Evolutionary conservation across 306 rosid genomes (phyloP).

Genomic region (Lathyrus sativus): DNA sequence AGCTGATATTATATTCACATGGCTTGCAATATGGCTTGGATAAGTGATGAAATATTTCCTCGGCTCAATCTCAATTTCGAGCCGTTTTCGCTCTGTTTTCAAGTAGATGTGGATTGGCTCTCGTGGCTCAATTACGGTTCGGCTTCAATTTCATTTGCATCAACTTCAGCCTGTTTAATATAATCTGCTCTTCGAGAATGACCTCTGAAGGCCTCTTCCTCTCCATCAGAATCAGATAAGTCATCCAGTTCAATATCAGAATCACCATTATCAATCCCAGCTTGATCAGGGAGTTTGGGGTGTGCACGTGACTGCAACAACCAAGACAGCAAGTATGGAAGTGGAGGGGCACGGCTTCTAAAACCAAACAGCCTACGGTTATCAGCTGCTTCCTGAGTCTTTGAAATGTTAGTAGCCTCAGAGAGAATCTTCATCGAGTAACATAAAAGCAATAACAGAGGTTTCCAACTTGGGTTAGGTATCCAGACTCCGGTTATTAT

Average conservation of each 20-base stretch:
- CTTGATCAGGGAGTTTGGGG: slow-evolving; percentile 93
- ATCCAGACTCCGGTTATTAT: no score
- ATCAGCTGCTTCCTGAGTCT: slow-evolving; percentile 78
- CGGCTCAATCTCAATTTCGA: no score
- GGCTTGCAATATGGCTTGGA: no score
- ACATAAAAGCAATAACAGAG: slow-evolving; percentile 77
- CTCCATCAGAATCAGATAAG: slow-evolving; percentile 83
- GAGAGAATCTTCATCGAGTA: slow-evolving; percentile 87
- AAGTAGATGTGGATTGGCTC: no score
- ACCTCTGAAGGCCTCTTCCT: no score
- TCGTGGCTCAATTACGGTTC: no score
- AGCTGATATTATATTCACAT: no score
- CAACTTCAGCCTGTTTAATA: no score
- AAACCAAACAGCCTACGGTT: slow-evolving; percentile 85
- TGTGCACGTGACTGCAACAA: slow-evolving; percentile 85
- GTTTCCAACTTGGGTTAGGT: slow-evolving; percentile 92
- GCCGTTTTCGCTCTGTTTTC: no score
- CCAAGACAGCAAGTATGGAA: slow-evolving; percentile 88
- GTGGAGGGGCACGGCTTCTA: slow-evolving; percentile 85
- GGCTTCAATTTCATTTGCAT: no score
- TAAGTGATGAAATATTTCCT: no score
- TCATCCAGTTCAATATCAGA: slow-evolving; percentile 89
- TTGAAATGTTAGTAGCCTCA: slow-evolving; percentile 68
- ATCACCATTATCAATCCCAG: slow-evolving; percentile 82
- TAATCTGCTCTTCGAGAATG: no score